A percentile compares a stretch with the other conserved stretches of the same genome.
phyloP scores from a whole-genome alignment of 2,329 filamentous ascomycete species.

The Sclerotinia minor region DNA sequence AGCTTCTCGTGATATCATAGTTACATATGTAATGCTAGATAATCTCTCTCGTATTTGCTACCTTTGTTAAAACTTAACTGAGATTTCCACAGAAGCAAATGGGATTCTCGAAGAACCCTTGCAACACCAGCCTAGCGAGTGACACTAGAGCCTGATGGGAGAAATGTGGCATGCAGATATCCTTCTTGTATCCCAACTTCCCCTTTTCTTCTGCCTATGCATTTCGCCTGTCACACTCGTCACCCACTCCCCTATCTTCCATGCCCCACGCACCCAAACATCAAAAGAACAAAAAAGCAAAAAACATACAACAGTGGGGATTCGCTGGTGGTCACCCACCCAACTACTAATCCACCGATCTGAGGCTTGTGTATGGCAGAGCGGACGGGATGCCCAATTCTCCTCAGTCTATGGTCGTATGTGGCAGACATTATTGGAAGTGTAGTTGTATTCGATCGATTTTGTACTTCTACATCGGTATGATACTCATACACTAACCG shows the following conservation, averaged over 20 bases:
- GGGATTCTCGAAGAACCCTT: neutral
- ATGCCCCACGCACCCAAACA: neutral
- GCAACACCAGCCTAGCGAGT: neutral
- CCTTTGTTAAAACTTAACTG: no score
- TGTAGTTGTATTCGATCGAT: accelerated
- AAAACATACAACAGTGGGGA: constrained; percentile 17
- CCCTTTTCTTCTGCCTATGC: no score
- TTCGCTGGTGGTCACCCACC: constrained; percentile 21
- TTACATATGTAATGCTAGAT: no score
- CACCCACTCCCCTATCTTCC: neutral
- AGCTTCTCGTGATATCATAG: neutral
- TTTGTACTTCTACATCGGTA: neutral
- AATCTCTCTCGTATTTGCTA: neutral
- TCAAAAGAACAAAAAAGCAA: neutral
- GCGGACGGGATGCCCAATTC: constrained; percentile 19
- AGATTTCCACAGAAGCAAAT: neutral
- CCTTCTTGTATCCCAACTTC: no score
- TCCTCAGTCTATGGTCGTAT: constrained; percentile 17
- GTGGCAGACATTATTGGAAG: accelerated
- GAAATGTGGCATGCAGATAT: no score
- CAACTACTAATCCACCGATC: constrained; percentile 20
- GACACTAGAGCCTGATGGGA: neutral
- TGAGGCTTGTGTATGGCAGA: constrained; percentile 20
- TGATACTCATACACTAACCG: neutral
- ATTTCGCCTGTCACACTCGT: no score